Base-by-base conservation (phyloP, 1,284 basidiomycete species). In the Takashimella tepidaria region DNA sequence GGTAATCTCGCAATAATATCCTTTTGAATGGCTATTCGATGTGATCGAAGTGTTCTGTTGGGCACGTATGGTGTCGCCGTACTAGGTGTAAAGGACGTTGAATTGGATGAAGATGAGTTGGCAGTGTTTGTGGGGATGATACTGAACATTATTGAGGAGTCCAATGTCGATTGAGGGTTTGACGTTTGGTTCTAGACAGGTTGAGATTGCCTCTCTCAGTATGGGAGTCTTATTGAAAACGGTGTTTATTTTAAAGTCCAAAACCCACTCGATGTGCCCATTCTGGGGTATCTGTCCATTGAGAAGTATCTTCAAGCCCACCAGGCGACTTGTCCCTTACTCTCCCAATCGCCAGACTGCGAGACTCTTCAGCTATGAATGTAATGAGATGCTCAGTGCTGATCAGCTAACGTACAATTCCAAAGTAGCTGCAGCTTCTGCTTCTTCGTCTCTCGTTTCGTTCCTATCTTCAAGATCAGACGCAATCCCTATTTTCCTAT, bases 261-360 rank as follows among this genome's bases (percentile, higher is more conserved):
- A n/a, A n/a, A n/a, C n/a, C n/a, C n/a, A n/a, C n/a, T n/a, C n/a
- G n/a, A n/a, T n/a, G n/a, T 41, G 10, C 10, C 23, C 50, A 46
- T 24, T 13, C 22, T 44, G 21, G 27, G 46, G 25, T 53, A 45
- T 16, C 44, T 56, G 24, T 56, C 51, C 10, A 56, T 43, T 37
- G 10, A 16, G 31, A 8, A 8, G 31, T 8, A 37, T 37, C 31
- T 16, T 37, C 31, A 8, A 37, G 31, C 4, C 55, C 61, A 3
- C 57, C 61, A 4, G 61, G 56, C 24, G 50, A 51, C 27, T 55
- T 55, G 5, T 49, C 57, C 23, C 59, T 26, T 5, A 54, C 50
- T 16, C 61, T 45, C 37, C 61, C 61, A 50, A 63, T 53, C 19
- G 57, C 54, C 16, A 63, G 51, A 31, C 58, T 60, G 40, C 2